Evolutionary conservation across 441 rosid genomes (phyloP).

Genomic region (Raphanus hybrid): DNA sequence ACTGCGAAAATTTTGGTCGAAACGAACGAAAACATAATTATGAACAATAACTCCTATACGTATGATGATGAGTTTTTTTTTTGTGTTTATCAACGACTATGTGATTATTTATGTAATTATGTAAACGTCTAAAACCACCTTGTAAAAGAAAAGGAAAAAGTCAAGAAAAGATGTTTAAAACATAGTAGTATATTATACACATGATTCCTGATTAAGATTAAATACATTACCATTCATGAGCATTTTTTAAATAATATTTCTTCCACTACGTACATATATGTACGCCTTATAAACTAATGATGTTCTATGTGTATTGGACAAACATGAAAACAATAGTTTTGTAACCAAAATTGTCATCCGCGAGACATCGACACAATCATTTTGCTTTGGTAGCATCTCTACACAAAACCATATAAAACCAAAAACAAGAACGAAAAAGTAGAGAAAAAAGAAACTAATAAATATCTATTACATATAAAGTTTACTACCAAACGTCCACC

Average conservation of each 20-base stretch:
- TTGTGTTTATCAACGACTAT: slow-evolving; percentile 3
- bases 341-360: slow-evolving; percentile 27
- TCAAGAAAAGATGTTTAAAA: neutral
- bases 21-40: neutral
- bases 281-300: neutral
- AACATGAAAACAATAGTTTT: slow-evolving; percentile 6
- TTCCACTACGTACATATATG: slow-evolving; percentile 6
- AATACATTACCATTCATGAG: neutral
- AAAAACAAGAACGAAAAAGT: slow-evolving; percentile 5
- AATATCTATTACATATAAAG: neutral
- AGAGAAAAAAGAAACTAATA: neutral
- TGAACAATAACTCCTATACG: neutral
- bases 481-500: slow-evolving; percentile 32
- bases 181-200: neutral
- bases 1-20: neutral
- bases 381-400: slow-evolving; percentile 28
- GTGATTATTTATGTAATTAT: neutral
- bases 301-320: slow-evolving; percentile 6
- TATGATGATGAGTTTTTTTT: neutral
- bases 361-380: slow-evolving; percentile 41
- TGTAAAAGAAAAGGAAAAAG: neutral
- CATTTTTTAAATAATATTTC: neutral
- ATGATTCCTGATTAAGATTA: neutral
- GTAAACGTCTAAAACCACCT: neutral
- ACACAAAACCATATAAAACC: slow-evolving; percentile 29